Evolutionary conservation across 2,329 filamentous ascomycete species (phyloP).

Genomic region (Sordariomycetes sp.): DNA sequence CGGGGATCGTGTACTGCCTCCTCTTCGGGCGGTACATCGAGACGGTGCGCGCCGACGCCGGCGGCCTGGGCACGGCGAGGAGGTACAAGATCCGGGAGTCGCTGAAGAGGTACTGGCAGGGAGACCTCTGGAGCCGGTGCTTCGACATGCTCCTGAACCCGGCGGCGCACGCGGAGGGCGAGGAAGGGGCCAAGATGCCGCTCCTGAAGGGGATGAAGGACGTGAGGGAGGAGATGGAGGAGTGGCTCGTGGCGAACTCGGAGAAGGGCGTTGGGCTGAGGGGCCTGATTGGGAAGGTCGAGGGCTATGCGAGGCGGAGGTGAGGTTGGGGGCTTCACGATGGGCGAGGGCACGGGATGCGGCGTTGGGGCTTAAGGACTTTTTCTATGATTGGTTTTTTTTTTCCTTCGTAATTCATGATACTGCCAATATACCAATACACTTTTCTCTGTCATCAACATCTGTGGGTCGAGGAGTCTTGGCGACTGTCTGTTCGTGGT

Average conservation of each 20-base stretch:
- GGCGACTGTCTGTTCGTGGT: neutral
- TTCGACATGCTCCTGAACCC: constrained; percentile 87
- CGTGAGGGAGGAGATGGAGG: constrained; percentile 71
- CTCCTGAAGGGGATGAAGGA: constrained; percentile 58
- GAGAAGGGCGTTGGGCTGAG: constrained; percentile 72
- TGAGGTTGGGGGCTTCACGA: constrained; percentile 7
- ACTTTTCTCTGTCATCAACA: neutral
- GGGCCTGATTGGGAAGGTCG: constrained; percentile 54
- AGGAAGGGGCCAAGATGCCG: constrained; percentile 51
- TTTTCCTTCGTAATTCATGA: too few relatives aligned
- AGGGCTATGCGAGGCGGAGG: constrained; percentile 32
- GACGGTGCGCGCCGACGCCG: constrained; percentile 48
- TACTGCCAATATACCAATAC: neutral
- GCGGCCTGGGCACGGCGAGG: constrained; percentile 48
- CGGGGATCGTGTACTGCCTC: constrained; percentile 76
- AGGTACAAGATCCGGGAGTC: constrained; percentile 72
- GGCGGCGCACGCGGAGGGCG: constrained; percentile 54
- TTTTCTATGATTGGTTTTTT: neutral
- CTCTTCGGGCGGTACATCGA: constrained; percentile 95
- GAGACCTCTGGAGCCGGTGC: constrained; percentile 73
- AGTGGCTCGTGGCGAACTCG: constrained; percentile 68
- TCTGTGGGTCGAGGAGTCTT: neutral
- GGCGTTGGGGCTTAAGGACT: neutral
- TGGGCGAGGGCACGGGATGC: neutral
- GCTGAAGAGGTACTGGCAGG: constrained; percentile 94